These are phyloP conservation scores for Cladobotryum protrusum DNA, from an alignment of 2,329 filamentous ascomycete genomes.

Conservation along the genomic window DNA sequence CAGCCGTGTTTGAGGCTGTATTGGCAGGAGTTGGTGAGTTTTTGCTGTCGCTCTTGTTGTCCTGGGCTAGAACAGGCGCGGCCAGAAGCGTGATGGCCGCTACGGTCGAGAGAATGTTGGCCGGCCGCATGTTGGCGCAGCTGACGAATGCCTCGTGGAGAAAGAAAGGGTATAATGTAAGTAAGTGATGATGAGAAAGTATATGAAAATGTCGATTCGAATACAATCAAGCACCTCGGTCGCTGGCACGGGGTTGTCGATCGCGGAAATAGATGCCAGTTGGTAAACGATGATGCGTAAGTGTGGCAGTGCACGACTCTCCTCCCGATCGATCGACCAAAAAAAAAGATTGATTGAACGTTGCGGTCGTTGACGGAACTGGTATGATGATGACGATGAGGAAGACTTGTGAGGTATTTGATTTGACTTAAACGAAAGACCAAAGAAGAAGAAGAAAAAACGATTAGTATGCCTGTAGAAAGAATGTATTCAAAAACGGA, in stretches of 20 bases:
- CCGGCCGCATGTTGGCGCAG: constrained; percentile 5
- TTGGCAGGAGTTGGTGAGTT: constrained; percentile 8
- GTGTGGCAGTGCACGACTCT: neutral
- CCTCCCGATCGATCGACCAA: neutral
- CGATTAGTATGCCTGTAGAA: neutral
- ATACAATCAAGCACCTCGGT: neutral
- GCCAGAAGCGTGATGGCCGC: constrained; percentile 24
- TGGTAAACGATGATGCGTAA: neutral
- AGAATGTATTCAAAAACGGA: constrained; percentile 2
- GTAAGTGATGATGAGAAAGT: neutral
- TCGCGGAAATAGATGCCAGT: neutral
- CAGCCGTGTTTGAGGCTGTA: neutral
- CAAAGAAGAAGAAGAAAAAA: neutral
- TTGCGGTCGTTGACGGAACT: neutral
- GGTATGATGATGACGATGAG: neutral
- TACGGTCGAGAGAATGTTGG: constrained; percentile 19
- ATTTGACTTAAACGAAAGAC: neutral
- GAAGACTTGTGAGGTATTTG: neutral
- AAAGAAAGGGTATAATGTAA: neutral
- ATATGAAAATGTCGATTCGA: neutral
- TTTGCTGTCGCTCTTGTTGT: constrained; percentile 15
- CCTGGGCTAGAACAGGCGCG: constrained; percentile 28
- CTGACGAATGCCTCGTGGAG: neutral
- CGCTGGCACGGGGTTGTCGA: neutral
- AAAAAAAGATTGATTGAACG: neutral